phyloP scores from a whole-genome alignment of 108 stramenopile species.

The Pseudonitzschia pungens region DNA sequence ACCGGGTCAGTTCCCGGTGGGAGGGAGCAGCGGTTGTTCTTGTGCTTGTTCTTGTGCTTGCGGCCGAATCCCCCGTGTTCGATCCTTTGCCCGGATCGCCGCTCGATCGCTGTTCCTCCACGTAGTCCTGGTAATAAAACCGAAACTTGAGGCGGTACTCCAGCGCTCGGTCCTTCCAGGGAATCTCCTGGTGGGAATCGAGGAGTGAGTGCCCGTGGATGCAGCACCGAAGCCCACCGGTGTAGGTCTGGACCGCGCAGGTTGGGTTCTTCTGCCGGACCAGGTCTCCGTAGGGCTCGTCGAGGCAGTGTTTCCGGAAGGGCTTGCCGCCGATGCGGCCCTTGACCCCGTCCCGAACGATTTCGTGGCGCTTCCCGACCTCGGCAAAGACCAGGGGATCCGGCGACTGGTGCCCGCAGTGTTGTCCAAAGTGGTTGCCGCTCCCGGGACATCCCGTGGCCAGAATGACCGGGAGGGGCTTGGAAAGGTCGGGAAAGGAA shows the following conservation, averaged over 20 bases:
- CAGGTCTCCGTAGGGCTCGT: conserved; percentile 33
- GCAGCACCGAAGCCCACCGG: conserved; percentile 38
- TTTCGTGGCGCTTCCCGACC: conserved; percentile 8
- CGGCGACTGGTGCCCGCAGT: conserved; percentile 39
- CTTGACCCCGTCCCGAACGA: conserved; percentile 31
- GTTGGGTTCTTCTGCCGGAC: conserved; percentile 37
- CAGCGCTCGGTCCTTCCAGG: conserved; percentile 39
- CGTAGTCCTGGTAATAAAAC: conserved; percentile 45
- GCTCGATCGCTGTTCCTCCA: not conserved
- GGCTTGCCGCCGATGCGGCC: conserved; percentile 34
- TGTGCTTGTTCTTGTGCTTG: not conserved
- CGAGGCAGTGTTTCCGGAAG: conserved; percentile 31
- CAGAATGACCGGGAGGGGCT: conserved; percentile 24
- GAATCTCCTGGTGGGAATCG: conserved; percentile 40
- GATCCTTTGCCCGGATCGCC: not conserved
- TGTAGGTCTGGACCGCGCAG: conserved; percentile 37
- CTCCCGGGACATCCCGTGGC: conserved; percentile 29
- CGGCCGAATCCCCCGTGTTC: not conserved
- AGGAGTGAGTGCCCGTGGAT: conserved; percentile 32
- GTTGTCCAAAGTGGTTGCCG: conserved; percentile 24
- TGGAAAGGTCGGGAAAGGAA: conserved; percentile 24
- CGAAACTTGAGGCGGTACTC: conserved; percentile 46
- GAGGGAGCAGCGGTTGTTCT: conserved; percentile 12
- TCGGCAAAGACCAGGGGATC: conserved; percentile 16
- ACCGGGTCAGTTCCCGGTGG: conserved; percentile 33